These are phyloP conservation scores for Aspergillus ostianus DNA, from an alignment of 495 filamentous ascomycete species.

Conservation along the genomic window DNA sequence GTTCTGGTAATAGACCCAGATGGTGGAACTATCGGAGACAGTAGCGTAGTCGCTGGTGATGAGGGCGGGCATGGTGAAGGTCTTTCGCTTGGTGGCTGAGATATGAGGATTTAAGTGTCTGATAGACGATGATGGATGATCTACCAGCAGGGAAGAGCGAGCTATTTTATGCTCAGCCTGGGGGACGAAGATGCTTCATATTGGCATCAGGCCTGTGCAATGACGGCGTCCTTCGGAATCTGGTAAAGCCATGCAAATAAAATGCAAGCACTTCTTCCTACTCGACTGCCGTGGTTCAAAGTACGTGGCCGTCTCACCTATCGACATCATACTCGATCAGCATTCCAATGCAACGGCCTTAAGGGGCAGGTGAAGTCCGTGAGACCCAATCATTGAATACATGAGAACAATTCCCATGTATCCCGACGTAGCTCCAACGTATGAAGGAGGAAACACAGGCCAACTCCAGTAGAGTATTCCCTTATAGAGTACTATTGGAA, in stretches of 20 bases:
- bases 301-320: background rate
- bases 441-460: no score
- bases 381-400: background rate
- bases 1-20: slow-evolving; percentile 5
- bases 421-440: background rate
- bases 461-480: background rate
- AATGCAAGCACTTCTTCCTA: no score
- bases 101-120: background rate
- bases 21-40: background rate
- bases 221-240: background rate
- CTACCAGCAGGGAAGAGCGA: background rate
- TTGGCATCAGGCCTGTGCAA: background rate
- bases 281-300: no score
- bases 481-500: background rate
- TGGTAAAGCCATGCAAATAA: background rate
- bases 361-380: background rate
- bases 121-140: background rate
- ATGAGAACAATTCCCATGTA: background rate
- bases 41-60: slow-evolving; percentile 2
- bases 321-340: background rate
- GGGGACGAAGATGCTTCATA: background rate
- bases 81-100: background rate
- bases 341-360: background rate
- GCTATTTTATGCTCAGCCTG: background rate
- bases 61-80: slow-evolving; percentile 1